Evolutionary conservation across 1,139 yeast genomes (phyloP), one percentile per base, ranked within the genome.

Genomic region (Hyphopichia pseudoburtonii): DNA sequence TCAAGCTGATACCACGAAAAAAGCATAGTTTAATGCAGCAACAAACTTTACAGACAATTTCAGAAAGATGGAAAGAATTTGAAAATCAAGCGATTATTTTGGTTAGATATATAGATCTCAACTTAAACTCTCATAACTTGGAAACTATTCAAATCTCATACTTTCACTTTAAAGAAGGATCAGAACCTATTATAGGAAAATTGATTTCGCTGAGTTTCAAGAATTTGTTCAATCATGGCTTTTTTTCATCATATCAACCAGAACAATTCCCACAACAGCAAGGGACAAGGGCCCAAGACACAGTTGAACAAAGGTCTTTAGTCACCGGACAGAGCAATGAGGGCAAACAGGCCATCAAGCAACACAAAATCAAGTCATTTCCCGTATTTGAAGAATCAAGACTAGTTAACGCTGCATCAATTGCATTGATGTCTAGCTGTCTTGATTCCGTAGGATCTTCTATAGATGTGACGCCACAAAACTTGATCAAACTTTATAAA

Each of bases 401-500:
- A 33, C 55, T 79, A 2, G 56, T 78, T 16, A 65, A 63, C 18
- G 53, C 55, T 12, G 65, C 74, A 0, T 54, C 71, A 2, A 51
- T 76, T 5, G 59, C 82, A 1, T 66, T 68, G 29, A 42, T 78
- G 23, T 60, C 74, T 1, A 52, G 67, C 1, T 51, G 71, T 19
- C 41, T 69, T 5, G 54, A 45, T 11, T 45, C 44, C 14, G 22
- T 48, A 4, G 49, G 51, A 3, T 43, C 56, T 1, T 43, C 46
- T 11, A 38, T 62, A 42, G 41, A 60, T 43, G 39, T 62, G 39
- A 36, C 66, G 45, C 48, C 61, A 44, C 46, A 63, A 44, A 73
- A 80, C 40, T 60, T 85, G 43, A 72, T 82, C 36, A 80, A 76
- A 48, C 70, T 90, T 7, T 90, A 83, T 51, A 69, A 77, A 11